These are phyloP conservation scores for Ogataea pini DNA, from an alignment of 805 yeast species.

Conservation along the genomic window DNA sequence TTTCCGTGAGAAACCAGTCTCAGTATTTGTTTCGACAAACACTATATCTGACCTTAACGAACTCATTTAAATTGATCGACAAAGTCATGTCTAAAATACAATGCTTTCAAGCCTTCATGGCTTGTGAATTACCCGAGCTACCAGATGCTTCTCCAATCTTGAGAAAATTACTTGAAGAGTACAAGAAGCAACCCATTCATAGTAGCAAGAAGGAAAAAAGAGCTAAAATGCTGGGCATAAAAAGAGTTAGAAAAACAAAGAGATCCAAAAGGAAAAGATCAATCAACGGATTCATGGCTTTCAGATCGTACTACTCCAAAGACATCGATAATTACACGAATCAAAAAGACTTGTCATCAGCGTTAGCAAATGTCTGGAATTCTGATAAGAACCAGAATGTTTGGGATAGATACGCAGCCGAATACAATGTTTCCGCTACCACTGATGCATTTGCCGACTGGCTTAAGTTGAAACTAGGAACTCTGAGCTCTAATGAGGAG, in stretches of 20 bases:
- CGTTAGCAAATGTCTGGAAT: slow-evolving; percentile 29
- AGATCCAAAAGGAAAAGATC: slow-evolving; percentile 7
- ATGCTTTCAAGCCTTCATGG: not conserved
- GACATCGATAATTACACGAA: slow-evolving; percentile 9
- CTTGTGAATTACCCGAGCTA: slow-evolving; percentile 11
- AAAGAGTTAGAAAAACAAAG: not conserved
- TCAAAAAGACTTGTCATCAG: slow-evolving; percentile 17
- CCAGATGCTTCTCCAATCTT: slow-evolving; percentile 13
- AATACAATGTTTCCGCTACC: slow-evolving; percentile 27
- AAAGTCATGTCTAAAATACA: not conserved
- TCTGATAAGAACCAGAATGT: slow-evolving; percentile 27
- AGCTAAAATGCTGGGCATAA: not conserved
- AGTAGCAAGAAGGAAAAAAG: not conserved
- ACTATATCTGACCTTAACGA: too few species aligned
- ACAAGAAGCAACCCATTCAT: not conserved
- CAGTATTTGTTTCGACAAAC: too few species aligned
- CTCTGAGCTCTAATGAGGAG: slow-evolving; percentile 5
- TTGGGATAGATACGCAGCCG: slow-evolving; percentile 37
- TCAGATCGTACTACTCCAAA: slow-evolving; percentile 18
- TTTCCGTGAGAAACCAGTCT: too few species aligned
- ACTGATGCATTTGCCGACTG: slow-evolving; percentile 17
- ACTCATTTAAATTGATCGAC: too few species aligned
- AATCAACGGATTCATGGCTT: slow-evolving; percentile 24
- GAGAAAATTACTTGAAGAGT: slow-evolving; percentile 2
- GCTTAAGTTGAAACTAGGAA: slow-evolving; percentile 17